A percentile compares a stretch with the other conserved stretches of the same genome.
These are phyloP conservation scores for Salix purpurea DNA, from an alignment of 345 rosid genomes.

Conservation along the genomic window DNA sequence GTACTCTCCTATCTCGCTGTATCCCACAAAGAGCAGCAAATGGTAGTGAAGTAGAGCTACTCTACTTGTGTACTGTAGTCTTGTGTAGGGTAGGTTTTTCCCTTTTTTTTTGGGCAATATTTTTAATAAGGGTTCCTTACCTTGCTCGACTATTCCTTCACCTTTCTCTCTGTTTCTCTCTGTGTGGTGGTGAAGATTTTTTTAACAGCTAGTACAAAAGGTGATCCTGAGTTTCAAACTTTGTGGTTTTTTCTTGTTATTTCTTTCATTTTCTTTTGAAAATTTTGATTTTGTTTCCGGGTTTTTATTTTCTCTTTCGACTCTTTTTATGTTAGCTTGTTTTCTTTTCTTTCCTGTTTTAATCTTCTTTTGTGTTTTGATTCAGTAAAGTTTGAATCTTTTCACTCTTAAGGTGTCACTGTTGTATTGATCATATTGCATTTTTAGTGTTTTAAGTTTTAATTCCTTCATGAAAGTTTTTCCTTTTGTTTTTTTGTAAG, in stretches of 20 bases:
- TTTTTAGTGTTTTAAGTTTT: not conserved
- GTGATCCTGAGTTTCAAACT: not conserved
- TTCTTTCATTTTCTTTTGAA: not conserved
- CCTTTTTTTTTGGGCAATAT: not conserved
- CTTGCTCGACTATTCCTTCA: not conserved
- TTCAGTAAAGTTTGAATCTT: slow-evolving; percentile 19
- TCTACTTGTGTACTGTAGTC: not conserved
- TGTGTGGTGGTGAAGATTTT: not conserved
- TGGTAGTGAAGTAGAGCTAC: not conserved
- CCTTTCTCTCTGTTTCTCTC: not conserved
- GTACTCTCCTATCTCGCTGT: not conserved
- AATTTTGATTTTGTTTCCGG: not conserved
- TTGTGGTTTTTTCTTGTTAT: not conserved
- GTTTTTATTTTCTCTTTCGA: not conserved
- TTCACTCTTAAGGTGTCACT: slow-evolving; percentile 26
- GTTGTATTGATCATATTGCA: slow-evolving; percentile 35
- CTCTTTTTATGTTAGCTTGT: not conserved
- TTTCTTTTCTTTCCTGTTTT: not conserved
- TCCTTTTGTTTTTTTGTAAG: not conserved
- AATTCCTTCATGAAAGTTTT: not conserved
- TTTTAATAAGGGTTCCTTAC: not conserved
- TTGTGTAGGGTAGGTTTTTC: not conserved
- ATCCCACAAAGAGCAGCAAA: slow-evolving; percentile 3
- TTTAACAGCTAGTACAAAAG: not conserved
- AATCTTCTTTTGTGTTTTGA: not conserved